phyloP scores from a whole-genome alignment of 78 protist species.

The Chrysochromulina tobinii region DNA sequence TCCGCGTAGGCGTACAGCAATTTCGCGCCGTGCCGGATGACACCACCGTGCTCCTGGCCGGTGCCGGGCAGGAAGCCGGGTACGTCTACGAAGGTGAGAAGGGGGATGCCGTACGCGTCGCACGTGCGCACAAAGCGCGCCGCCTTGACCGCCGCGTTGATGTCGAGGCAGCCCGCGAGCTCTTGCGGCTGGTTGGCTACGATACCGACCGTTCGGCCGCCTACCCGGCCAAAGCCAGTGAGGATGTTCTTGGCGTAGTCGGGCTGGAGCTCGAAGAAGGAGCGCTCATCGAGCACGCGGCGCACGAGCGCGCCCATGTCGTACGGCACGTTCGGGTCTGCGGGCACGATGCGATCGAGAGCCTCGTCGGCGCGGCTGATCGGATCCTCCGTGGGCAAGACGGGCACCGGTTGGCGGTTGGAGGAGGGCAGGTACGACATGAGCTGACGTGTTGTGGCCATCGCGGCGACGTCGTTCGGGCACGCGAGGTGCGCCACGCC shows the following conservation, averaged over 20 bases:
- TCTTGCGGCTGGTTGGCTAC: conserved; percentile 97
- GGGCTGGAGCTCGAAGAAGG: conserved; percentile 59
- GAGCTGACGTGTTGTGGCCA: conserved; percentile 26
- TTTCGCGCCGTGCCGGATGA: conserved; percentile 98
- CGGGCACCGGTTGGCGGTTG: conserved; percentile 75
- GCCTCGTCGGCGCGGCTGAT: conserved; percentile 49
- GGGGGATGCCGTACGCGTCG: conserved; percentile 96
- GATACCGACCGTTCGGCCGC: conserved; percentile 93
- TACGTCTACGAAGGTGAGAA: conserved; percentile 96
- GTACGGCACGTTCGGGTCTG: conserved; percentile 66
- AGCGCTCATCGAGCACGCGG: neutral
- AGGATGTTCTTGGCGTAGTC: conserved; percentile 91
- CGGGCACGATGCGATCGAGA: conserved; percentile 67
- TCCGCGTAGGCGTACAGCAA: conserved; percentile 97
- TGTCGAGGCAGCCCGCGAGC: conserved; percentile 95
- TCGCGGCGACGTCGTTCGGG: conserved; percentile 88
- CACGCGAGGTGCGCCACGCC: conserved; percentile 79
- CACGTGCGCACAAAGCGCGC: conserved; percentile 94
- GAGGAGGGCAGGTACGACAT: conserved; percentile 16
- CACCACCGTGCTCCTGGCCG: conserved; percentile 86
- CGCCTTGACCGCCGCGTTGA: conserved; percentile 93
- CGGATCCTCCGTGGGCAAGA: conserved; percentile 60
- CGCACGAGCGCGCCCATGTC: neutral
- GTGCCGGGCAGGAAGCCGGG: conserved; percentile 97
- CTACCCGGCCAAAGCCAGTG: conserved; percentile 91